These are phyloP conservation scores for Thymus quinquecostatus DNA, from an alignment of 257 asterid species.

Conservation along the genomic window DNA sequence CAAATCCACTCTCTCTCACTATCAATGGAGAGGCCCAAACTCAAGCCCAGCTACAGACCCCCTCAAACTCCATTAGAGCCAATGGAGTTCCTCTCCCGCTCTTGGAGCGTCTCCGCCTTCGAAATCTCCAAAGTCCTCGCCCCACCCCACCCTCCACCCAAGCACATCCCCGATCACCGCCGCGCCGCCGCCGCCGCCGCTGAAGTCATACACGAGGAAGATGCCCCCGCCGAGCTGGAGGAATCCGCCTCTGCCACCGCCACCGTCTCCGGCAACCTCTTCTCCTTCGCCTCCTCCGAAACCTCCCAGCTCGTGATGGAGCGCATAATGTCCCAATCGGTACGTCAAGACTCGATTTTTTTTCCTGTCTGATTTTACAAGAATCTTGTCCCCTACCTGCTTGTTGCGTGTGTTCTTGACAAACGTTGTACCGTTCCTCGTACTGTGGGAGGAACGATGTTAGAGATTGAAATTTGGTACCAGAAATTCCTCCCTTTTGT, in stretches of 20 bases:
- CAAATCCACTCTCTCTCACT: not conserved
- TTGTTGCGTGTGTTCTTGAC: conserved; percentile 2
- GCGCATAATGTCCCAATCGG: conserved; percentile 97
- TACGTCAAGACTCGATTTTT: conserved; percentile 46
- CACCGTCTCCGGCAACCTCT: conserved; percentile 77
- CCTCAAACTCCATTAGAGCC: conserved; percentile 93
- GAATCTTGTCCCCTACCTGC: conserved; percentile 8
- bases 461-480: conserved; percentile 22
- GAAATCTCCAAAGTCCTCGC: conserved; percentile 78
- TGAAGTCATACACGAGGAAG: conserved; percentile 67
- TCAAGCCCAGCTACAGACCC: conserved; percentile 61
- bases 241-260: conserved; percentile 38
- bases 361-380: not conserved
- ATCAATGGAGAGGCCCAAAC: conserved; percentile 61
- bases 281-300: conserved; percentile 80
- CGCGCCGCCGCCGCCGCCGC: conserved; percentile 34
- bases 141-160: conserved; percentile 38
- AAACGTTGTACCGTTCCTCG: not conserved
- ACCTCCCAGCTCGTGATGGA: conserved; percentile 94
- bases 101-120: conserved; percentile 88
- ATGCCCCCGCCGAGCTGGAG: conserved; percentile 57
- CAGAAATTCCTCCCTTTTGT: conserved; percentile 32
- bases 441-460: conserved; percentile 17
- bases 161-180: conserved; percentile 29
- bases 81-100: conserved; percentile 94